Base-by-base conservation (phyloP, 257 asterid genomes). In the Pogostemon cablin region DNA sequence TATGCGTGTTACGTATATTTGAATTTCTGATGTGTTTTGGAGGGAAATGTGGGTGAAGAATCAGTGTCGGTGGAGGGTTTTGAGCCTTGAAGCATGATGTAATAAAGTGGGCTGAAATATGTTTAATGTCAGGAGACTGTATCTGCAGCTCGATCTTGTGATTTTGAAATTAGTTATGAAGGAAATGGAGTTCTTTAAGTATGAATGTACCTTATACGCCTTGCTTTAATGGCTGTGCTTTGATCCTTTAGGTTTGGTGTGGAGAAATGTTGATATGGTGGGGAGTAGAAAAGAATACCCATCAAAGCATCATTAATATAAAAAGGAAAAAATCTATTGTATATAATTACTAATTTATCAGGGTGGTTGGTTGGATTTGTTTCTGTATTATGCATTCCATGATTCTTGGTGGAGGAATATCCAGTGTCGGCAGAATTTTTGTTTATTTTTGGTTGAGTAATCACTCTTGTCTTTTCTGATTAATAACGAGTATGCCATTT, bases 41-140 rank as follows among this genome's bases (percentile, higher is more conserved):
- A 62, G 75, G 66, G 72, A 65, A 64, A 78, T 54, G 54, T 7
- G 3, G 56, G 40, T 69, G 57, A 46, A 61, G 63, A 37, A 56
- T 35, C 25, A 44, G 61, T 60, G 68, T 59, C 39, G 67, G 75
- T 50, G 43, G n/a, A 37, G 40, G 64, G 44, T 57, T 43, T 55
- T 5, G 4, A 57, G 39, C 7, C 48, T 43, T 43, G 20, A 73
- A 9, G 58, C 44, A 64, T 12, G 55, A 41, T 61, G 32, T 25
- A 25, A 5, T 9, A 4, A 7, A 57, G 12, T 55, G 66, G 11
- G 66, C 20, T 3, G 10, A 15, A 8, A 37, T 25, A 20, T 11
- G 44, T 55, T 2, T 6, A 55, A 7, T 57, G 37, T 44, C 20
- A 20, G 43, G 32, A 11, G 25, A 42, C 43, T 6, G 3, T 34